Evolutionary conservation across 805 yeast genomes (phyloP).

Genomic region (Hanseniaspora guilliermondii): DNA sequence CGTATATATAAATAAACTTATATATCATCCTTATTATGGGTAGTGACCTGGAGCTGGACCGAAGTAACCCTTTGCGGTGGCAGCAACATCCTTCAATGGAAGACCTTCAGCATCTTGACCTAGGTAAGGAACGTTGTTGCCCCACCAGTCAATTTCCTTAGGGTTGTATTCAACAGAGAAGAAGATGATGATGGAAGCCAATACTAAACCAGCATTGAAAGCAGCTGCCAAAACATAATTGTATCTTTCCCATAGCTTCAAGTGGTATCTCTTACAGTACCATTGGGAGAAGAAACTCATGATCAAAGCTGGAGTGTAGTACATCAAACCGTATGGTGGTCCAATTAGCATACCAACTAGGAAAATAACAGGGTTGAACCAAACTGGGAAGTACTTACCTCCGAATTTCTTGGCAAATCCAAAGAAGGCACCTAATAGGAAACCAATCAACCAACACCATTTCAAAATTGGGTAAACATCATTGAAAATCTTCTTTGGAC

Average conservation of each 20-base stretch:
- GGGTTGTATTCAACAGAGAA: slow-evolving; percentile 31
- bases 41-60: slow-evolving; percentile 27
- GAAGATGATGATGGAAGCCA: slow-evolving; percentile 43
- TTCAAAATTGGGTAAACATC: slow-evolving; percentile 49
- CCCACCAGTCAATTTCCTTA: no score
- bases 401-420: slow-evolving; percentile 23
- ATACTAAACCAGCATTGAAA: slow-evolving; percentile 49
- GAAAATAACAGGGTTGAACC: slow-evolving; percentile 41
- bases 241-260: slow-evolving; percentile 48
- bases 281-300: slow-evolving; percentile 35
- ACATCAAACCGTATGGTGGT: slow-evolving; percentile 40
- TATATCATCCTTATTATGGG: no score
- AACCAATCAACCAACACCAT: slow-evolving; percentile 54
- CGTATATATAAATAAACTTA: no score
- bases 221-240: slow-evolving; percentile 49
- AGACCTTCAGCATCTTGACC: slow-evolving; percentile 17
- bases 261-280: slow-evolving; percentile 35
- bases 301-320: slow-evolving; percentile 23
- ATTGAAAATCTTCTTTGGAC: slow-evolving; percentile 45
- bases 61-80: slow-evolving; percentile 19
- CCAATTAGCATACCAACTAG: slow-evolving; percentile 40
- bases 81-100: slow-evolving; percentile 14
- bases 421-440: slow-evolving; percentile 26
- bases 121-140: slow-evolving; percentile 34
- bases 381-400: slow-evolving; percentile 22